Base-by-base conservation (phyloP, 768 basidiomycete species). In the Filobasidium wieringae region DNA sequence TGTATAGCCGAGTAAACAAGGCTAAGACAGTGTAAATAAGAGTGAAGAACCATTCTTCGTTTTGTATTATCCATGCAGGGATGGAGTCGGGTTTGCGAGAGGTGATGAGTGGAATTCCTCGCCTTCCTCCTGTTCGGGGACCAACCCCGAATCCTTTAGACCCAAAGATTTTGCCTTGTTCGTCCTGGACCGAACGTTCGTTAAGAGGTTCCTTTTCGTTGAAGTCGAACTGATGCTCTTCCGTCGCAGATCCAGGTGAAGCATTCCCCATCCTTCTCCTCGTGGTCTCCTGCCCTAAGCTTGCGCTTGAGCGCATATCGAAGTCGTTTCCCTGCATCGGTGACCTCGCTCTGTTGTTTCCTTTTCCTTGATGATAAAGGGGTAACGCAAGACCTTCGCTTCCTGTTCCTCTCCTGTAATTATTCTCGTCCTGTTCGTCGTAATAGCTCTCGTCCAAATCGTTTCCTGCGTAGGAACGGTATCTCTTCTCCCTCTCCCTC, bases 1-100 rank as follows among this genome's bases (percentile, higher is more conserved):
- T 81, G 78, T 92, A 86, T 74, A 86, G 93, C 29, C 92, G 85
- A 5, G 93, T 95, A 82, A 87, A 89, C 77, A 93, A 91, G 11
- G 90, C 84, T 43, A 96, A 82, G 31, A 93, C 81, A 39, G 92
- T 95, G 77, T 97, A 99, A 36, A 89, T 76, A 54, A 84, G 59
- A n/a, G 69, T 68, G 65, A 68, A 72, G 30, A 72, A 62, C 55
- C 65, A 62, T 49, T 75, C 74, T 33, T 72, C 70, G 57, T 75
- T 64, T 26, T 72, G 68, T 27, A 66, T 51, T 50, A 70, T 60
- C 39, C 69, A 62, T 7, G 69, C 71, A 34, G 63, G 45, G 70
- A 70, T 69, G 40, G 41, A 43, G 8, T 62, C 66, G 1, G 63
- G 53, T 52, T 65, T 59, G 22, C 70, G 47, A 34, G 37, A 62